Percentiles rank a stretch among this genome's conserved stretches.
Conservation (phyloP, 139 green algal genomes). For the Auxenochlorella protothecoides region DNA sequence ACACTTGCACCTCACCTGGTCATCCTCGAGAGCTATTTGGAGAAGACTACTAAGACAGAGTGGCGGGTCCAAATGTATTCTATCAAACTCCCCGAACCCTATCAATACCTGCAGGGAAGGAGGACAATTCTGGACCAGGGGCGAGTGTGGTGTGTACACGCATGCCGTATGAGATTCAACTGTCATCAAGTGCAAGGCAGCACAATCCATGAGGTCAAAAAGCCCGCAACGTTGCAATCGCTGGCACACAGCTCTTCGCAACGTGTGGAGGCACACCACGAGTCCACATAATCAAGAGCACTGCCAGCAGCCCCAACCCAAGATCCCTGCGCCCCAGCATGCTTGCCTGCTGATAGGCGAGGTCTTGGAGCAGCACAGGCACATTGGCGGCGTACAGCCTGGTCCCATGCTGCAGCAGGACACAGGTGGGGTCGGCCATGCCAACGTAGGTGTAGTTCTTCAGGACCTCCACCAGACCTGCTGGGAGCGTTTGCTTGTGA, state of each 20-base stretch:
- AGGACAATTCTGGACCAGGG: too few relatives aligned
- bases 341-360: slow-evolving; percentile 73
- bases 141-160: too few relatives aligned
- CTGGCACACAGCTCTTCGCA: slow-evolving; percentile 22
- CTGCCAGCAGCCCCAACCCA: not conserved
- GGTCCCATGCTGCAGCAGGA: slow-evolving; percentile 70
- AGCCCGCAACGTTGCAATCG: slow-evolving; percentile 49
- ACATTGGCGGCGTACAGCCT: slow-evolving; percentile 77
- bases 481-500: not conserved
- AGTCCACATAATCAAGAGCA: not conserved
- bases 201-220: not conserved
- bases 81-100: too few relatives aligned
- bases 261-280: too few relatives aligned
- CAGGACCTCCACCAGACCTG: slow-evolving; percentile 58
- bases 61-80: too few relatives aligned
- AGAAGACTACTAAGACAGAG: too few relatives aligned
- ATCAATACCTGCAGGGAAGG: too few relatives aligned
- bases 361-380: slow-evolving; percentile 46
- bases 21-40: too few relatives aligned
- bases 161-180: too few relatives aligned
- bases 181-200: too few relatives aligned
- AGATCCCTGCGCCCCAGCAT: not conserved
- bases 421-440: slow-evolving; percentile 51
- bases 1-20: too few relatives aligned
- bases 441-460: slow-evolving; percentile 65